Evolutionary conservation across 495 filamentous ascomycete genomes (phyloP).

Genomic region (Lichina pygmaea): DNA sequence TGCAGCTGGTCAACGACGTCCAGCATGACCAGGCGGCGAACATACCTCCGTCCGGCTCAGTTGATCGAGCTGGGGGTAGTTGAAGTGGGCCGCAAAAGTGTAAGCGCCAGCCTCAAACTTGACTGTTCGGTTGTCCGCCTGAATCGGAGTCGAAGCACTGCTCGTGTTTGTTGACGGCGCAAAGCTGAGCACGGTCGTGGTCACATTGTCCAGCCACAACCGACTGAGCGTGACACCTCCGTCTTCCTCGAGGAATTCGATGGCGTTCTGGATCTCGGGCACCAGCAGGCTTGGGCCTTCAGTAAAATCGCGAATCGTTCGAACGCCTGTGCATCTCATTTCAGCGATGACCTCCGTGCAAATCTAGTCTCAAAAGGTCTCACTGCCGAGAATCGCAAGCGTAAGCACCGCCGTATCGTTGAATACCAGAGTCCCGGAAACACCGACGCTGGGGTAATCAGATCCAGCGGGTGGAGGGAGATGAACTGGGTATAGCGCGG

Average conservation of each 20-base stretch:
- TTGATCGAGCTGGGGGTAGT: conserved; percentile 32
- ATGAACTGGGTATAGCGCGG: conserved; percentile 15
- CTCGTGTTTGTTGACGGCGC: conserved; percentile 6
- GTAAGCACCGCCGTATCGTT: conserved; percentile 26
- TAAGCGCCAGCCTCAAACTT: conserved; percentile 24
- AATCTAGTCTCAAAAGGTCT: not conserved
- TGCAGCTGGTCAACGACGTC: not conserved
- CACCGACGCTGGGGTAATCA: conserved; percentile 19
- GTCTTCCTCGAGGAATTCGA: conserved; percentile 12
- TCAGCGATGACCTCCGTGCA: not conserved
- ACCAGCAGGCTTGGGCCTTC: conserved; percentile 26
- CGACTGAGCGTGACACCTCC: conserved; percentile 21
- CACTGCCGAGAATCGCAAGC: conserved; percentile 24
- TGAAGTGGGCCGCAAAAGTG: conserved; percentile 26
- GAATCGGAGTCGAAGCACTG: conserved; percentile 7
- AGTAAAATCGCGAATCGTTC: conserved; percentile 31
- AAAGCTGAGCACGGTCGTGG: conserved; percentile 22
- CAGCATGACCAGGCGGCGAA: not conserved
- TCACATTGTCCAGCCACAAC: conserved; percentile 34
- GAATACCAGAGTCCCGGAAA: conserved; percentile 23
- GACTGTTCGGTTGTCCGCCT: conserved; percentile 16
- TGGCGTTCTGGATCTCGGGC: conserved; percentile 23
- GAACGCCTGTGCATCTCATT: conserved; percentile 11
- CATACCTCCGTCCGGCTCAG: conserved; percentile 18
- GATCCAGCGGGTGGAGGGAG: conserved; percentile 6